Base-by-base conservation (phyloP, 2,329 filamentous ascomycete species). In the Diaporthe vaccinii region DNA sequence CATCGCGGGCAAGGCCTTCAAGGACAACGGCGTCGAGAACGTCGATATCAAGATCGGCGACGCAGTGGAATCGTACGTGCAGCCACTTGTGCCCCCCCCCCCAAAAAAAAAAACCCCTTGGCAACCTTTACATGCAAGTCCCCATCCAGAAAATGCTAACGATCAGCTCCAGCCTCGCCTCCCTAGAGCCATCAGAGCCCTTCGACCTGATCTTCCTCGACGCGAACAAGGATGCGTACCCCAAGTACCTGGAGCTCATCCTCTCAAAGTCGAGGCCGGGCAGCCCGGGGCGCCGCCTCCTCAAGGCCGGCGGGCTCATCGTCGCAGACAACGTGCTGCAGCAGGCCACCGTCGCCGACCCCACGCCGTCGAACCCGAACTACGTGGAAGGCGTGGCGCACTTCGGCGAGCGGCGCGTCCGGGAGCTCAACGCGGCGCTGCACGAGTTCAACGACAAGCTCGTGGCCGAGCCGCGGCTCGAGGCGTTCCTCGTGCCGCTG, bases 171-270 rank as follows among this genome's bases (percentile, higher is more conserved):
- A 84, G 84, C 3, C 81, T 85, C 14, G 78, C 80, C 9, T 74
- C 78, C n/a, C 82, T 84, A 4, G 77, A 84, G 75, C 78, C 81
- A 74, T 74, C 80, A 49, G 80, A 85, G 78, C 86, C 89, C 5
- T 90, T 88, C 77, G 89, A 90, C 79, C 81, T 89, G 59, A 84
- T 90, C 79, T 90, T 90, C 79, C 84, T 90, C 76, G 88, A 90
- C 74, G 88, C 88, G 34, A 84, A 90, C 74, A 90, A 90, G 82
- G 82, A 84, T 0, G 87, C 86, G n/a, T 89, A 90, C 78, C 85
- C 86, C 0, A 79, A 78, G 9, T 90, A 90, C 79, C 82, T 90
- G 51, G 79, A 82, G 28, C 82, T 84, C 41, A 85, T 90, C 72
- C 82, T 90, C 20, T 82, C 82, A 25, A 79, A 81, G 67, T 90